Evolutionary conservation across 1,284 basidiomycete species (phyloP).

Genomic region (Pseudozyma flocculosa): DNA sequence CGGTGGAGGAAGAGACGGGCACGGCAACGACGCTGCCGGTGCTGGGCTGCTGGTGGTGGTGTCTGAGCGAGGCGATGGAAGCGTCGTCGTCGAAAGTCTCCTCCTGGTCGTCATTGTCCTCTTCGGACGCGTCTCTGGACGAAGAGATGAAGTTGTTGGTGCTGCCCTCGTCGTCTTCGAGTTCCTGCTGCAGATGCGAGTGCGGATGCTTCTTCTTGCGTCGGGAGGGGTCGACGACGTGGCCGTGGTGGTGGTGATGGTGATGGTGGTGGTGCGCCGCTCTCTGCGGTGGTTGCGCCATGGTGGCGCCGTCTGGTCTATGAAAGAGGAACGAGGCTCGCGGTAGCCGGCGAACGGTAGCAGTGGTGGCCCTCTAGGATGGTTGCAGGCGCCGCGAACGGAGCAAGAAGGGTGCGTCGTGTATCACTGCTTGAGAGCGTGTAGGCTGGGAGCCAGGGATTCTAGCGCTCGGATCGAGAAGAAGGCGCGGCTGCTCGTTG

Average conservation of each 20-base stretch:
- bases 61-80: constrained; percentile 33
- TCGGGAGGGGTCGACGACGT: constrained; percentile 33
- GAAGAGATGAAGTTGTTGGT: constrained; percentile 35
- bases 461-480: no score
- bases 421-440: no score
- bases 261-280: constrained; percentile 17
- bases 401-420: no score
- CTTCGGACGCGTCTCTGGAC: constrained; percentile 38
- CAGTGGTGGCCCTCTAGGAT: no score
- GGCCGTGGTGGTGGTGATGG: constrained; percentile 32
- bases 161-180: constrained; percentile 29
- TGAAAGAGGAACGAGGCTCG: no score
- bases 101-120: constrained; percentile 43
- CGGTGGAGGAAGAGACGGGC: constrained; percentile 25
- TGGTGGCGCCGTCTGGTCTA: no score
- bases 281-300: constrained; percentile 7
- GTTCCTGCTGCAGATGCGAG: constrained; percentile 29
- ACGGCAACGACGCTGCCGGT: constrained; percentile 19
- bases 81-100: constrained; percentile 38
- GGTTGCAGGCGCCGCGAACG: no score
- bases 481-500: no score
- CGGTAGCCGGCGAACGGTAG: no score
- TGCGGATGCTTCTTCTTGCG: constrained; percentile 40
- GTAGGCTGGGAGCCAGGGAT: no score
- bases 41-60: constrained; percentile 18